Evolutionary conservation across 2,329 filamentous ascomycete genomes (phyloP), one percentile per base, ranked within the genome.

Genomic region (Aspergillus costaricaensis): DNA sequence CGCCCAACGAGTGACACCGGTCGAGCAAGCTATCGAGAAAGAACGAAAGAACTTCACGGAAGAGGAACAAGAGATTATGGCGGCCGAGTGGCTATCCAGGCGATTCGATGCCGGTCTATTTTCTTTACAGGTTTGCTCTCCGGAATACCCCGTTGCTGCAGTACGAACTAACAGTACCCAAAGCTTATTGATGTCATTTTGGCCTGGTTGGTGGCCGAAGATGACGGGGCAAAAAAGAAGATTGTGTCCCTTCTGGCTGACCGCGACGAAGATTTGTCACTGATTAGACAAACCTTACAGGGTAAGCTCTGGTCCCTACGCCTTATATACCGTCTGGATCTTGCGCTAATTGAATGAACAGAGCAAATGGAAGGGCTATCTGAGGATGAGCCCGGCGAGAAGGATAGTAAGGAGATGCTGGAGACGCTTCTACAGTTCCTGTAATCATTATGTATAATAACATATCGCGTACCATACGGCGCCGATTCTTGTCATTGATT

Each of bases 121-220:
- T 74, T 89, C 86, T 25, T 77, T 97, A 58, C 92, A 96, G 74
- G 79, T 80, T 69, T 32, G 67, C 64, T 17, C 17, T n/a, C 39
- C 44, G 15, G n/a, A 14, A 23, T 23, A 38, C 14, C 32, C 58
- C n/a, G n/a, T 21, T 5, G 21, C 32, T 30, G 15, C 21, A 5
- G 5, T n/a, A 15, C 14, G 23, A 52, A 41, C 57, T 62, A 12
- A 60, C 27, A 44, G 10, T 30, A 9, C 57, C 57, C n/a, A 51
- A 65, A 77, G 79, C 90, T 86, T 2, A 85, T 95, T 49, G 94
- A 98, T 78, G 84, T 92, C 0, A 86, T 95, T 30, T 77, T 99
- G 30, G 91, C 93, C 12, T 99, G 95, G 95, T 82, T 98, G 32
- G 84, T 92, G 7, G 95, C 93, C 0, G 95, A 99, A 77, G 95